Percentiles rank a stretch among this genome's conserved stretches.
Conservation (phyloP, 306 rosid genomes). For the Fragaria ananassa region DNA sequence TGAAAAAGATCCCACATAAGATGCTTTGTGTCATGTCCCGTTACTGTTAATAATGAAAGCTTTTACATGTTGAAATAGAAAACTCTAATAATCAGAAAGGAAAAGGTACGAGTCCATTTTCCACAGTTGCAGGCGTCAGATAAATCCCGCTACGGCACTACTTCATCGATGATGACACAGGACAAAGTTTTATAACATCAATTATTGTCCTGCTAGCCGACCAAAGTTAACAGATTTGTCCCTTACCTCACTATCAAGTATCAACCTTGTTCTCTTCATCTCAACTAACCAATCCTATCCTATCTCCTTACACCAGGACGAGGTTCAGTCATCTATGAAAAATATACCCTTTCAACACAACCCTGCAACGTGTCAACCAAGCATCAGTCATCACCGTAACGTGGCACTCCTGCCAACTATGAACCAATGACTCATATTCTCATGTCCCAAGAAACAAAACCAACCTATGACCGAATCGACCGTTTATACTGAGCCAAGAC, state of each 20-base stretch:
- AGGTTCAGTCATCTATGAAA: neutral
- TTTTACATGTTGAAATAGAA: neutral
- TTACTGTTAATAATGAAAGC: neutral
- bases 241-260: neutral
- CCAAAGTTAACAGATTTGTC: neutral
- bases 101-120: neutral
- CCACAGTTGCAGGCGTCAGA: neutral
- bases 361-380: neutral
- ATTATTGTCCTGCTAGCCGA: neutral
- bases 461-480: no score
- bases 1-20: neutral
- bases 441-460: no score
- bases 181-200: neutral
- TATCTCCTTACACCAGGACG: neutral
- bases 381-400: neutral
- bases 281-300: neutral
- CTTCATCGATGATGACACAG: neutral
- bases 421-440: neutral
- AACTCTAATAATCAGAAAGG: neutral
- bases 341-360: neutral
- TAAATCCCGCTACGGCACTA: conserved; percentile 4
- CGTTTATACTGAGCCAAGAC: no score
- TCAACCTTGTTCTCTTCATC: neutral
- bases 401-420: neutral
- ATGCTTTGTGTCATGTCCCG: neutral